A percentile compares a stretch with the other conserved stretches of the same genome.
Evolutionary conservation across 139 green algal genomes (phyloP).

Genomic region (Coccomyxa sp.): DNA sequence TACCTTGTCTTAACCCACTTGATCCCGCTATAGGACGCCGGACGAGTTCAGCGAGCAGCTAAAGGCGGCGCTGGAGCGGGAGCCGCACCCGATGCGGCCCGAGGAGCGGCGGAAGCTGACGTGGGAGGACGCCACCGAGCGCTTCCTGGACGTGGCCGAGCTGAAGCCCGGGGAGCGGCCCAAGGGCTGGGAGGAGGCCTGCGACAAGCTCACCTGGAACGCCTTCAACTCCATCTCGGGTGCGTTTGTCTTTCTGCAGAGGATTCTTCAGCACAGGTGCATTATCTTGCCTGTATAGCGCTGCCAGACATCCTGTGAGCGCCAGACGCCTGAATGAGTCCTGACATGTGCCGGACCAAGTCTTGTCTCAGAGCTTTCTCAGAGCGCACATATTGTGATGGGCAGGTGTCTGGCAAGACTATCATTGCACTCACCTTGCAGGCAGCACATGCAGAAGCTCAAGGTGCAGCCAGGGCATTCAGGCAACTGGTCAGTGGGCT

Average conservation of each 20-base stretch:
- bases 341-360: no score
- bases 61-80: conserved; percentile 54
- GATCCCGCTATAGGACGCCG: conserved; percentile 20
- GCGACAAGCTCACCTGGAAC: conserved; percentile 58
- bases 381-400: no score
- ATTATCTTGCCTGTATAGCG: no score
- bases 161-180: conserved; percentile 46
- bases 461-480: no score
- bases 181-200: conserved; percentile 9
- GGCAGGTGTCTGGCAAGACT: no score
- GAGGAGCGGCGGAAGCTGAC: conserved; percentile 79
- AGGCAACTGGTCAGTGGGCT: background rate
- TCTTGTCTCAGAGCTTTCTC: no score
- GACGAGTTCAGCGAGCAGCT: conserved; percentile 88
- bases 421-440: background rate
- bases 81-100: conserved; percentile 69
- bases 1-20: no score
- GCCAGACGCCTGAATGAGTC: no score
- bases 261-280: no score
- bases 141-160: conserved; percentile 86
- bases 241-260: no score
- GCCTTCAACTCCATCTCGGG: conserved; percentile 59
- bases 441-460: background rate
- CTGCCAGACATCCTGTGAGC: no score
- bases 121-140: conserved; percentile 94